phyloP scores from a whole-genome alignment of 441 rosid species.

The Populus tomentosa region DNA sequence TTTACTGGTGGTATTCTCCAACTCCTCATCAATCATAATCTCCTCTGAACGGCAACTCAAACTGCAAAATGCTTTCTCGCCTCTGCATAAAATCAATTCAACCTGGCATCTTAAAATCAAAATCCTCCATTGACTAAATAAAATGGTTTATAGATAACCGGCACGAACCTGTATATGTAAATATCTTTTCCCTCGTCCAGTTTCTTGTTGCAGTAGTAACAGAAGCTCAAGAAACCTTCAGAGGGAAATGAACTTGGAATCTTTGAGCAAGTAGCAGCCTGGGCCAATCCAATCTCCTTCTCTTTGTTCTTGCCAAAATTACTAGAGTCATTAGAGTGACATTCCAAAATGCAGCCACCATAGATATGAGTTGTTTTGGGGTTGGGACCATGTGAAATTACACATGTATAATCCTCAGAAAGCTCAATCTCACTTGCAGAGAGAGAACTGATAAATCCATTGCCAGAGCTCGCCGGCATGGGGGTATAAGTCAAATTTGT shows the following conservation, averaged over 20 bases:
- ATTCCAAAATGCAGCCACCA: conserved; percentile 66
- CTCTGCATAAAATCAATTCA: conserved; percentile 42
- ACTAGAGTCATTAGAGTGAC: conserved; percentile 35
- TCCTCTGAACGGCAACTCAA: conserved; percentile 51
- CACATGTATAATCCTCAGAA: conserved; percentile 94
- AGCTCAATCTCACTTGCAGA: conserved; percentile 72
- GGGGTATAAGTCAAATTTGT: conserved; percentile 16
- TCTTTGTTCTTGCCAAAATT: conserved; percentile 17
- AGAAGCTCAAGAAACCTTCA: conserved; percentile 59
- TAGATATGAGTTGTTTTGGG: conserved; percentile 80
- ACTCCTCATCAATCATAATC: conserved; percentile 56
- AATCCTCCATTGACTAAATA: neutral
- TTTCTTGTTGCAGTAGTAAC: conserved; percentile 70
- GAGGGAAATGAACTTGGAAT: conserved; percentile 15
- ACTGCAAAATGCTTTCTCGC: conserved; percentile 86
- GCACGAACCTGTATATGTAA: conserved; percentile 72
- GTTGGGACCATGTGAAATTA: conserved; percentile 74
- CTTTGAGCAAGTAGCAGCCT: conserved; percentile 15
- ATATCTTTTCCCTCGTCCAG: conserved; percentile 63
- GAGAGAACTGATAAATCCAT: conserved; percentile 25
- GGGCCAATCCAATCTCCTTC: conserved; percentile 16
- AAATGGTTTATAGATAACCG: neutral
- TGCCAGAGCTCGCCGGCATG: conserved; percentile 23
- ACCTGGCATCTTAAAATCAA: neutral
- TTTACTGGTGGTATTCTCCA: conserved; percentile 28